Evolutionary conservation across 164 flowering plant genomes (phyloP), one percentile per base, ranked within the genome.

Genomic region (Protea cynaroides): DNA sequence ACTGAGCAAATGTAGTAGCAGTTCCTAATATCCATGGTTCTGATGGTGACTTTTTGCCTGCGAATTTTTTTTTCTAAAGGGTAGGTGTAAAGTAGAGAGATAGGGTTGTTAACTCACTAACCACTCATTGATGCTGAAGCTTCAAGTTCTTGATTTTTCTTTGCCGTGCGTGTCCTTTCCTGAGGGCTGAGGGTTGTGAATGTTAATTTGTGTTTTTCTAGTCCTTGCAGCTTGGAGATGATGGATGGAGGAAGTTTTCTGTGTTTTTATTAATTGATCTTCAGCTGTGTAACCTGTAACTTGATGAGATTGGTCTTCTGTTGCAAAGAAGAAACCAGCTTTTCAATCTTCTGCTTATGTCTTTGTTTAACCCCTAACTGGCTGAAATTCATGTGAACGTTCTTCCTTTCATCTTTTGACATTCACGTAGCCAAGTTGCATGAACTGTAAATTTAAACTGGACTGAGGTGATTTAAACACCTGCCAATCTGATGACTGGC

Each of bases 1-100:
- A 67, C 81, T 92, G 36, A 73, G 73, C 46, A 74, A 63, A 34
- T 62, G 74, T 17, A 38, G 54, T 38, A 56, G 64, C 65, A 58
- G 52, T 59, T 67, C 73, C 40, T 80, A 65, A 74, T 22, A 15
- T 14, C 52, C 22, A 56, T 19, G 40, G 51, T n/a, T n/a, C n/a
- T n/a, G n/a, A n/a, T n/a, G n/a, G n/a, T n/a, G n/a, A n/a, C 8
- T 4, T 18, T 44, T 11, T 34, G 25, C 15, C 12, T 15, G 7
- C 4, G 6, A 25, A 38, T 1, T 21, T 59, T 59, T 59, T 59
- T 18, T 21, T 8, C 24, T 5, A 29, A 8, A 10, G 18, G 25
- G 46, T 59, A 7, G 43, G 61, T 14, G 46, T 14, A 21, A 21
- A 34, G 8, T 59, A 5, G 62, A 25, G 47, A 34, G 10, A 56